Percentiles rank a stretch among this genome's conserved stretches.
Conservation (phyloP, 2,329 filamentous ascomycete species). For the Coniochaeta sp. region DNA sequence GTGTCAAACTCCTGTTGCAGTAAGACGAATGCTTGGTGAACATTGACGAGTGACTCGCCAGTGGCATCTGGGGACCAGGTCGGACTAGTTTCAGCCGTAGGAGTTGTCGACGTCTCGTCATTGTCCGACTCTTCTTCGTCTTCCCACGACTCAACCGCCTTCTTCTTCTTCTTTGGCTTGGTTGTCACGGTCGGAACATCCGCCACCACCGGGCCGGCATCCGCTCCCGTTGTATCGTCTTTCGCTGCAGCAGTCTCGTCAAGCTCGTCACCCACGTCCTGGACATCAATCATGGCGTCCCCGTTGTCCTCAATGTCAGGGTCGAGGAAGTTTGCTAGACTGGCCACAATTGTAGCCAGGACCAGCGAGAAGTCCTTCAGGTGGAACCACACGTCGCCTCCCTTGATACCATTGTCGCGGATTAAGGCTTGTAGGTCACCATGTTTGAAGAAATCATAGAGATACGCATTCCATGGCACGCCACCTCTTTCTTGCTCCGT, state of each 20-base stretch:
- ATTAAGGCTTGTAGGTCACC: conserved; percentile 55
- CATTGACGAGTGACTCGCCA: conserved; percentile 41
- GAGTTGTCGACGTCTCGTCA: conserved; percentile 11
- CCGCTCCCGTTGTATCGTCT: conserved; percentile 4
- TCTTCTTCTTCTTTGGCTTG: conserved; percentile 19
- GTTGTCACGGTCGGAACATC: not conserved
- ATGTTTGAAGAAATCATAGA: conserved; percentile 73
- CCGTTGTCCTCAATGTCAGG: conserved; percentile 26
- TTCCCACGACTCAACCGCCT: conserved; percentile 38
- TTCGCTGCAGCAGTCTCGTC: not conserved
- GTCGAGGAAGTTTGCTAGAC: conserved; percentile 49
- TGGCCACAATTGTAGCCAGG: conserved; percentile 65
- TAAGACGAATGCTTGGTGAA: conserved; percentile 50
- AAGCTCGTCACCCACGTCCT: not conserved
- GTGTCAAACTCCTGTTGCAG: conserved; percentile 53
- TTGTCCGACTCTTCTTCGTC: conserved; percentile 24
- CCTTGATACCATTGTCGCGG: conserved; percentile 57
- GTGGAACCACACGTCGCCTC: conserved; percentile 63
- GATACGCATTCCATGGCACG: conserved; percentile 55
- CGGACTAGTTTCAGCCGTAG: not conserved
- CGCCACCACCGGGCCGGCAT: conserved; percentile 11
- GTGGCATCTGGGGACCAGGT: conserved; percentile 21
- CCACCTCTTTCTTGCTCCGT: conserved; percentile 44
- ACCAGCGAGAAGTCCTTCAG: conserved; percentile 54
- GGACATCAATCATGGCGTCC: conserved; percentile 23